Conservation (phyloP, 306 rosid genomes). For the Dalbergia oliveri region DNA sequence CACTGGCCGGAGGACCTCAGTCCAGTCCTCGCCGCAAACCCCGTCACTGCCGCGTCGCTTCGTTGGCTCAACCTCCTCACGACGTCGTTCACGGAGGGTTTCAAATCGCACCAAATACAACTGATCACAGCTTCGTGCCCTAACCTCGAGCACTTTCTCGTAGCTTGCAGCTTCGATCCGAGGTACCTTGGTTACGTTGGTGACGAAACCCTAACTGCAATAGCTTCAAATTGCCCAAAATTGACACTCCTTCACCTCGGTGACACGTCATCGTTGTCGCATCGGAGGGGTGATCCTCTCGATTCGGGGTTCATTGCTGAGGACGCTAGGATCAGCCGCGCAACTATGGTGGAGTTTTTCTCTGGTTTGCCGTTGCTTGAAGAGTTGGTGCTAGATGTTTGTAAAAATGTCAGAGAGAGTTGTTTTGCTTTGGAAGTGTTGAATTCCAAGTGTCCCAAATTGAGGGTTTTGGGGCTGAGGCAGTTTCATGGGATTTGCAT, state of each 20-base stretch:
- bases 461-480: slow-evolving; percentile 75
- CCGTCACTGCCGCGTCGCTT: slow-evolving; percentile 62
- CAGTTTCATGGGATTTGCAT: slow-evolving; percentile 86
- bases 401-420: slow-evolving; percentile 78
- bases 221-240: slow-evolving; percentile 70
- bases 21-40: slow-evolving; percentile 65
- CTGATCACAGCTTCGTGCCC: slow-evolving; percentile 75
- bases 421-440: slow-evolving; percentile 77
- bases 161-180: slow-evolving; percentile 86
- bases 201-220: slow-evolving; percentile 66
- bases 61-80: slow-evolving; percentile 73
- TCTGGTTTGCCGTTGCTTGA: slow-evolving; percentile 76
- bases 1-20: slow-evolving; percentile 92
- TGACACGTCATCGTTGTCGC: slow-evolving; percentile 69
- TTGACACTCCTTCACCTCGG: slow-evolving; percentile 75
- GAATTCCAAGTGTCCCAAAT: slow-evolving; percentile 67
- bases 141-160: slow-evolving; percentile 67
- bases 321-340: slow-evolving; percentile 70
- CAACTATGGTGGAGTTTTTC: slow-evolving; percentile 66
- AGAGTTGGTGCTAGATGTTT: slow-evolving; percentile 82
- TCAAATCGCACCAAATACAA: slow-evolving; percentile 68
- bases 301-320: slow-evolving; percentile 62
- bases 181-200: slow-evolving; percentile 81
- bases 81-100: slow-evolving; percentile 73
- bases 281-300: slow-evolving; percentile 63